Evolutionary conservation across 2,329 filamentous ascomycete genomes (phyloP).

Genomic region (Leptographium galeiforme): DNA sequence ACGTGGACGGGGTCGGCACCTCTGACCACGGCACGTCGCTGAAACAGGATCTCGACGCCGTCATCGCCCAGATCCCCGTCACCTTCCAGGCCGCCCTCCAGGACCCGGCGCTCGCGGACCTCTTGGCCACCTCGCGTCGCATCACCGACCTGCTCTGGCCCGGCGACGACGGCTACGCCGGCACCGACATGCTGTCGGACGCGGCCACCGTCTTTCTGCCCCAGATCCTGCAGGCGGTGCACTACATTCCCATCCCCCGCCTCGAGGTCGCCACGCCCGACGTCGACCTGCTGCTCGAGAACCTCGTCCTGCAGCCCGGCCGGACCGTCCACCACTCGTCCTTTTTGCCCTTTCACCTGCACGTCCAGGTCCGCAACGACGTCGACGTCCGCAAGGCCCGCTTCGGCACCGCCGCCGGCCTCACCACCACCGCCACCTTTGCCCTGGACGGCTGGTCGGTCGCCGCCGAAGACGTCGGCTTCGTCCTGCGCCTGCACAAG

Average conservation of each 20-base stretch:
- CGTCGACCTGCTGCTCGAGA: slow-evolving; percentile 77
- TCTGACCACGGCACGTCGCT: slow-evolving; percentile 32
- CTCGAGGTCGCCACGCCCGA: slow-evolving; percentile 76
- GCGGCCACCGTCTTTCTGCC: slow-evolving; percentile 70
- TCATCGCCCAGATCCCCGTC: slow-evolving; percentile 54
- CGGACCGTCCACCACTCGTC: slow-evolving; percentile 72
- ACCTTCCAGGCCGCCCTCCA: slow-evolving; percentile 56
- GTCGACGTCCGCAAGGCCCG: slow-evolving; percentile 71
- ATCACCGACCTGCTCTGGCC: slow-evolving; percentile 60
- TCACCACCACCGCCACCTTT: slow-evolving; percentile 61
- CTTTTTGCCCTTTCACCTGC: slow-evolving; percentile 75
- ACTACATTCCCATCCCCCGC: slow-evolving; percentile 80
- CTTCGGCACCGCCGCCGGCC: slow-evolving; percentile 49
- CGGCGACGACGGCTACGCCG: slow-evolving; percentile 41
- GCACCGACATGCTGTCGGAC: slow-evolving; percentile 62
- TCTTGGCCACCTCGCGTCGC: slow-evolving; percentile 52
- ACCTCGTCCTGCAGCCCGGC: slow-evolving; percentile 80
- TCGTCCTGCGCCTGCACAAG: slow-evolving; percentile 71
- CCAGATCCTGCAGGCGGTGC: slow-evolving; percentile 59
- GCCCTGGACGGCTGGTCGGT: slow-evolving; percentile 73
- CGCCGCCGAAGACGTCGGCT: slow-evolving; percentile 76
- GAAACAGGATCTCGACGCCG: slow-evolving; percentile 56
- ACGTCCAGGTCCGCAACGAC: slow-evolving; percentile 73
- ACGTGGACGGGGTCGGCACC: slow-evolving; percentile 25
- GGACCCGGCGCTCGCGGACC: slow-evolving; percentile 58